phyloP scores from a whole-genome alignment of 108 stramenopile species.

The Nitzschia palea region DNA sequence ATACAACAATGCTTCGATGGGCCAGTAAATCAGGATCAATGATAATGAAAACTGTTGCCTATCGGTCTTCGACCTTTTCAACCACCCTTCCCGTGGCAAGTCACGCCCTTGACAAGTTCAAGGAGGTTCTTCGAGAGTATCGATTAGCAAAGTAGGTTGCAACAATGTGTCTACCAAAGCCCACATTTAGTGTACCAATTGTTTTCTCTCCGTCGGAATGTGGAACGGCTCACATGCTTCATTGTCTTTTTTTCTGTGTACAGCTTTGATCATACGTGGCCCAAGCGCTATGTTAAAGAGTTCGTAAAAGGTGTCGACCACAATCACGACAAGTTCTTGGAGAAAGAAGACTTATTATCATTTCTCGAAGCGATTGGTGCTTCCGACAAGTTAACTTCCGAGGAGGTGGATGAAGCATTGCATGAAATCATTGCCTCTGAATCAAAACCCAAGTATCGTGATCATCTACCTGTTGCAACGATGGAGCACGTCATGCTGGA shows the following conservation, averaged over 20 bases:
- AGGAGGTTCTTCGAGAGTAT: slow-evolving; percentile 2
- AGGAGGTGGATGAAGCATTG: slow-evolving; percentile 8
- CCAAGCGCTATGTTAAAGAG: slow-evolving; percentile 11
- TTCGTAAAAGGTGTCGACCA: background rate
- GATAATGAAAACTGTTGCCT: too few species aligned
- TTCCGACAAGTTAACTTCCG: background rate
- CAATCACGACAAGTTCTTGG: background rate
- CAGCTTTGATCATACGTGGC: background rate
- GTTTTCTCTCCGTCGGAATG: background rate
- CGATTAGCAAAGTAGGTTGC: slow-evolving; percentile 6
- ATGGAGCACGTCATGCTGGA: slow-evolving; percentile 1
- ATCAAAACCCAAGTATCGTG: background rate
- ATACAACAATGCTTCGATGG: too few species aligned
- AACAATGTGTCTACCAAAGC: background rate
- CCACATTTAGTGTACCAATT: too few species aligned
- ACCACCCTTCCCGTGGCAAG: background rate
- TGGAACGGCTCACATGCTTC: background rate
- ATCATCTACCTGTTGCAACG: background rate
- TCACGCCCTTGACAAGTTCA: slow-evolving; percentile 5
- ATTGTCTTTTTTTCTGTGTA: background rate
- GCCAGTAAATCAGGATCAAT: too few species aligned
- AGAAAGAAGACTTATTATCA: background rate
- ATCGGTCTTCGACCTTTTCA: too few species aligned
- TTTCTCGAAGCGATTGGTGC: slow-evolving; percentile 13
- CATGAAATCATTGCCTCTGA: background rate